A percentile compares a stretch with the other conserved stretches of the same genome.
Conservation (phyloP, 1,139 yeast species). For the Groenewaldozyma sp. region DNA sequence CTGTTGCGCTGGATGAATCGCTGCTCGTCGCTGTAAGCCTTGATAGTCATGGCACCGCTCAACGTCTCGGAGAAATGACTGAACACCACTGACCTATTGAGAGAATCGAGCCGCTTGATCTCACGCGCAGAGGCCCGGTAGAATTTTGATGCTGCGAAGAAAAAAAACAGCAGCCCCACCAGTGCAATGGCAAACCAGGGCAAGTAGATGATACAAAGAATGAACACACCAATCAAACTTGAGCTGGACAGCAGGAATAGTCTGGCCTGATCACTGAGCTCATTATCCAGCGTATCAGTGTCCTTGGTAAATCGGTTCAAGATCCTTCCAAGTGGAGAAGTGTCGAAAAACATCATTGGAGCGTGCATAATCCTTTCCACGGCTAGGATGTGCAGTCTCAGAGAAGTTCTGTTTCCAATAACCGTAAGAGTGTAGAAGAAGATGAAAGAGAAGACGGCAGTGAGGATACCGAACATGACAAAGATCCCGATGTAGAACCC, state of each 20-base stretch:
- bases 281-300: conserved; percentile 76
- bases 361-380: conserved; percentile 58
- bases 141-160: conserved; percentile 44
- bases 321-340: conserved; percentile 64
- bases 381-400: conserved; percentile 38
- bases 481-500: conserved; percentile 67
- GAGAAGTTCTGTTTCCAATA: conserved; percentile 38
- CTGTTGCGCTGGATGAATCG: conserved; percentile 47
- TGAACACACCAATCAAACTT: conserved; percentile 52
- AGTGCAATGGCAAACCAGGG: conserved; percentile 73
- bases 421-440: conserved; percentile 43
- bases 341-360: conserved; percentile 61
- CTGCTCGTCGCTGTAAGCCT: conserved; percentile 43
- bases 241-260: conserved; percentile 42
- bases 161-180: conserved; percentile 43
- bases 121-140: conserved; percentile 79
- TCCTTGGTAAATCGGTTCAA: conserved; percentile 73
- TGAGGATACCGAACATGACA: conserved; percentile 40
- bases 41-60: conserved; percentile 62
- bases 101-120: conserved; percentile 72
- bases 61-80: conserved; percentile 69
- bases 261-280: conserved; percentile 33
- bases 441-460: conserved; percentile 31
- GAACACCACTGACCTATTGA: conserved; percentile 66
- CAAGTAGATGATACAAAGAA: conserved; percentile 60